These are phyloP conservation scores for Protomyces lactucae-debilis DNA, from an alignment of 1,139 yeast species.

Conservation along the genomic window DNA sequence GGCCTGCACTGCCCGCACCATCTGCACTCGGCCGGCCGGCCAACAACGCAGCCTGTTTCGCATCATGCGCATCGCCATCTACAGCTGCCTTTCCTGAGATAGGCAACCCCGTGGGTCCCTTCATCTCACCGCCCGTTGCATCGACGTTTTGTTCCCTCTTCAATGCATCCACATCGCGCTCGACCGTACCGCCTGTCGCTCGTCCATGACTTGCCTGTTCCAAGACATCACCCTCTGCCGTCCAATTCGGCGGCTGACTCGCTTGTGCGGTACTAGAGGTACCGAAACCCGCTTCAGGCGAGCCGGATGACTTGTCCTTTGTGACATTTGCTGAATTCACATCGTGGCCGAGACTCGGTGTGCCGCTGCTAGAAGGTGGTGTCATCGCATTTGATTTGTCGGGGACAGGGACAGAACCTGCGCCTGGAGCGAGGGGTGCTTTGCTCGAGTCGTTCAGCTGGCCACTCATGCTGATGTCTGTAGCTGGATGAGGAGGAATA, in stretches of 20 bases:
- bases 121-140: neutral
- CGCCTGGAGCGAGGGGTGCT: slow-evolving; percentile 9
- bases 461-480: too few species aligned
- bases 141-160: slow-evolving; percentile 5
- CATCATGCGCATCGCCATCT: slow-evolving; percentile 18
- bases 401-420: slow-evolving; percentile 23
- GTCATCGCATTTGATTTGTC: neutral
- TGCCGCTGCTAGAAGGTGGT: neutral
- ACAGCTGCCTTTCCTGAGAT: slow-evolving; percentile 5
- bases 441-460: too few species aligned
- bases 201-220: slow-evolving; percentile 22
- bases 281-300: slow-evolving; percentile 13
- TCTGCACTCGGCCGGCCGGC: slow-evolving; percentile 7
- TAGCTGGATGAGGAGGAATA: too few species aligned
- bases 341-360: slow-evolving; percentile 11
- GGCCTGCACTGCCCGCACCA: slow-evolving; percentile 23
- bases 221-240: slow-evolving; percentile 7
- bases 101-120: slow-evolving; percentile 17
- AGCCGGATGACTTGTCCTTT: neutral
- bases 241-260: slow-evolving; percentile 21
- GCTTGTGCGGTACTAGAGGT: neutral
- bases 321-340: slow-evolving; percentile 11
- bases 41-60: slow-evolving; percentile 10
- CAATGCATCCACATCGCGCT: slow-evolving; percentile 6
- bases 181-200: neutral